Evolutionary conservation across 139 green algal species (phyloP).

Genomic region (Edaphochlamys debaryana): DNA sequence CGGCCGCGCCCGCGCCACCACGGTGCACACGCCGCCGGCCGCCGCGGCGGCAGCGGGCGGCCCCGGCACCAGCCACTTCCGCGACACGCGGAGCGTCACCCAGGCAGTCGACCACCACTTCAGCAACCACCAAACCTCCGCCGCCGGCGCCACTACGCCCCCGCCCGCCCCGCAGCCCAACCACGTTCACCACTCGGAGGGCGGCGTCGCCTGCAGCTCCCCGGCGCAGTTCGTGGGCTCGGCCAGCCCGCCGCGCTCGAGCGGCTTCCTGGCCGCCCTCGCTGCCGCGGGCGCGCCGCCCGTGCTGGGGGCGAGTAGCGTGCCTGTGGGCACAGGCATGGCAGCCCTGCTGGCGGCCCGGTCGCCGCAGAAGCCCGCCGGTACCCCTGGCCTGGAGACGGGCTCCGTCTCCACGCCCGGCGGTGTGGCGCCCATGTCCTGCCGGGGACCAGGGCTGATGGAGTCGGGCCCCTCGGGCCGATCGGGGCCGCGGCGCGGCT

Average conservation of each 20-base stretch:
- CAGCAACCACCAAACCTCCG: too few species aligned
- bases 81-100: background rate
- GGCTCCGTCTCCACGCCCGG: background rate
- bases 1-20: conserved; percentile 17
- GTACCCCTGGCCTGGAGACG: too few species aligned
- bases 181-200: background rate
- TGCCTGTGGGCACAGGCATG: background rate
- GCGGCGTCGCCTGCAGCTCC: background rate
- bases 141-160: too few species aligned
- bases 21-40: background rate
- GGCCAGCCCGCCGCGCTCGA: background rate
- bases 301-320: background rate
- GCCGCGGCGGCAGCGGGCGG: background rate
- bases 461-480: background rate
- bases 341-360: background rate
- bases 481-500: too few species aligned
- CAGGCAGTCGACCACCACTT: conserved; percentile 21
- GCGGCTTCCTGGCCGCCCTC: background rate
- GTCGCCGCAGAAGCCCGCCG: background rate
- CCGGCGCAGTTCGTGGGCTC: conserved; percentile 23
- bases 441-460: background rate
- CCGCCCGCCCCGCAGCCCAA: too few species aligned
- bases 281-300: background rate
- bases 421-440: background rate
- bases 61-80: background rate